Conservation (phyloP, 2,329 filamentous ascomycete species). For the Cadophora sp. region DNA sequence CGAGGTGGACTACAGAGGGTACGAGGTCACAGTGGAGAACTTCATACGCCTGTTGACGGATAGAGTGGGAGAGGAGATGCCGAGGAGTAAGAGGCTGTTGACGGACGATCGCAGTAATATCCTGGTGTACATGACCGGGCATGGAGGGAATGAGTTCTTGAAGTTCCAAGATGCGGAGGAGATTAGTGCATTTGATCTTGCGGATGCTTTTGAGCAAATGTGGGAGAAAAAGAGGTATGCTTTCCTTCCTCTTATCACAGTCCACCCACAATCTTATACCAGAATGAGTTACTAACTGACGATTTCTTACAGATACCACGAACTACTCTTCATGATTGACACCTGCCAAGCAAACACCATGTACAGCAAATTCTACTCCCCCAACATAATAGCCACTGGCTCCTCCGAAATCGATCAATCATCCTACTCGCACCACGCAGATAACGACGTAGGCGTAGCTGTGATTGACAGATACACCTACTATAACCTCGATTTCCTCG, state of each 20-base stretch:
- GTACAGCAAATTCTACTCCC: slow-evolving; percentile 98
- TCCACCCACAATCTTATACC: not conserved
- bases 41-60: slow-evolving; percentile 96
- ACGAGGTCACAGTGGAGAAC: slow-evolving; percentile 98
- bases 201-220: slow-evolving; percentile 99
- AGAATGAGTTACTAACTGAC: not conserved
- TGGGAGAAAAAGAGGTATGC: slow-evolving; percentile 93
- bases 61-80: slow-evolving; percentile 92
- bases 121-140: slow-evolving; percentile 98
- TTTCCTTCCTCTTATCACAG: too few relatives aligned
- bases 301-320: slow-evolving; percentile 73
- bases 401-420: slow-evolving; percentile 95
- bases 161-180: slow-evolving; percentile 99
- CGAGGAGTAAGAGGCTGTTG: slow-evolving; percentile 88
- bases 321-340: slow-evolving; percentile 99
- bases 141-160: slow-evolving; percentile 95
- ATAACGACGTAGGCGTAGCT: slow-evolving; percentile 96
- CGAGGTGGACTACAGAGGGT: slow-evolving; percentile 97
- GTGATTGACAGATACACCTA: slow-evolving; percentile 99
- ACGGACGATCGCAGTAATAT: slow-evolving; percentile 98
- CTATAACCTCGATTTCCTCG: slow-evolving; percentile 96
- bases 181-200: slow-evolving; percentile 94
- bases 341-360: slow-evolving; percentile 99
- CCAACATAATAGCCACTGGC: slow-evolving; percentile 98
- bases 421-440: slow-evolving; percentile 96